Conservation (phyloP, 495 filamentous ascomycete genomes). For the Trichocladium uniseriatum region DNA sequence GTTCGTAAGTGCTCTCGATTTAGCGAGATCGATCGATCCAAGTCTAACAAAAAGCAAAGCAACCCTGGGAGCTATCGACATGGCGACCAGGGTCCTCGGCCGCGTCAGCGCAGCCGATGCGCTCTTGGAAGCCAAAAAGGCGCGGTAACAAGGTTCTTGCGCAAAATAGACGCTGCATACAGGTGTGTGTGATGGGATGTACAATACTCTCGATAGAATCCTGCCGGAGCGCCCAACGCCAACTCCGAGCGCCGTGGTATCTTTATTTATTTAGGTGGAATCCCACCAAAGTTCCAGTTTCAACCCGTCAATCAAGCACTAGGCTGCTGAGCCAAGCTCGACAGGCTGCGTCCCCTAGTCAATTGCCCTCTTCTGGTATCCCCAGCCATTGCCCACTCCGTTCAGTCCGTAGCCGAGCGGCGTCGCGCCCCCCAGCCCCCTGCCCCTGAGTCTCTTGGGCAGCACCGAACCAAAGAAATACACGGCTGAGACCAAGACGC, state of each 20-base stretch:
- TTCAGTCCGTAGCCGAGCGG: conserved; percentile 42
- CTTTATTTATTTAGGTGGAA: not conserved
- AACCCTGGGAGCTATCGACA: conserved; percentile 30
- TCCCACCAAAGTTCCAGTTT: not conserved
- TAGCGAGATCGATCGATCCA: not conserved
- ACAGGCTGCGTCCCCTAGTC: conserved; percentile 19
- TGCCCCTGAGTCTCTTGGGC: conserved; percentile 41
- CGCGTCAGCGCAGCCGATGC: conserved; percentile 30
- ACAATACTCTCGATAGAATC: not conserved
- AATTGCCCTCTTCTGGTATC: conserved; percentile 39
- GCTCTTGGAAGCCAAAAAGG: conserved; percentile 7
- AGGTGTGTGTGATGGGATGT: too few species aligned
- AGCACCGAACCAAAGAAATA: conserved; percentile 58
- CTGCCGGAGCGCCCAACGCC: too few species aligned
- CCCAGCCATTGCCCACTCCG: conserved; percentile 46
- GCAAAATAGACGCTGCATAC: too few species aligned
- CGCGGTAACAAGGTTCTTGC: not conserved
- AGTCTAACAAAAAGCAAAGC: conserved; percentile 25
- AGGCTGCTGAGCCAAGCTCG: not conserved
- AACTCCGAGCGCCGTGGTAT: conserved; percentile 5
- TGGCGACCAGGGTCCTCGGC: conserved; percentile 30
- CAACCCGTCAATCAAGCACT: not conserved
- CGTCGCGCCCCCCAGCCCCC: conserved; percentile 45
- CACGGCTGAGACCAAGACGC: conserved; percentile 42
- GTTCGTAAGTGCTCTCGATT: conserved; percentile 49